A percentile compares a stretch with the other conserved stretches of the same genome.
phyloP scores from a whole-genome alignment of 345 rosid genomes.

The Populus tremula region DNA sequence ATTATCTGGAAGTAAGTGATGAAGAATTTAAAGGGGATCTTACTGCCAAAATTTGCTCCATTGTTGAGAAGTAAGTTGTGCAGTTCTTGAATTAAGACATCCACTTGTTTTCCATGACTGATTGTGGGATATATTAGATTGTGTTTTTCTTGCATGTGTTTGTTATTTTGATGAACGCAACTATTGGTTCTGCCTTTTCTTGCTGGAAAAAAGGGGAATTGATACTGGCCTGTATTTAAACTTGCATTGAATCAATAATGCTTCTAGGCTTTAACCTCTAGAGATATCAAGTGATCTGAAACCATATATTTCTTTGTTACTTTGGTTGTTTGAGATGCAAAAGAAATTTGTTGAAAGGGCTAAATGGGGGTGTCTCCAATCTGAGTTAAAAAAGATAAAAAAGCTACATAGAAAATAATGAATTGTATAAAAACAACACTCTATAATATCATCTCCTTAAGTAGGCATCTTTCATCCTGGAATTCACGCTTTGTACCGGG shows the following conservation, averaged over 20 bases:
- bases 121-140: background rate
- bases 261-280: background rate
- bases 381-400: background rate
- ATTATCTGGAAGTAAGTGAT: constrained; percentile 92
- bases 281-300: background rate
- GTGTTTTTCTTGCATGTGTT: background rate
- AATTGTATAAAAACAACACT: background rate
- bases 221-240: background rate
- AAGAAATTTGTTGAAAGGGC: background rate
- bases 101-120: background rate
- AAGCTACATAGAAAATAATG: background rate
- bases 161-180: background rate
- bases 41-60: constrained; percentile 94
- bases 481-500: background rate
- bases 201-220: background rate
- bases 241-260: background rate
- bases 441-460: background rate
- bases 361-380: background rate
- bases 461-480: background rate
- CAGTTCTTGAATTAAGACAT: constrained; percentile 9
- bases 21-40: constrained; percentile 97
- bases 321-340: background rate
- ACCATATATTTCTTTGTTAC: background rate
- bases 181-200: background rate
- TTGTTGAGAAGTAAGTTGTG: constrained; percentile 86